Percentiles rank a stretch among this genome's conserved stretches.
These are phyloP conservation scores for Thyridium curvatum DNA, from an alignment of 2,329 filamentous ascomycete species.

Conservation along the genomic window DNA sequence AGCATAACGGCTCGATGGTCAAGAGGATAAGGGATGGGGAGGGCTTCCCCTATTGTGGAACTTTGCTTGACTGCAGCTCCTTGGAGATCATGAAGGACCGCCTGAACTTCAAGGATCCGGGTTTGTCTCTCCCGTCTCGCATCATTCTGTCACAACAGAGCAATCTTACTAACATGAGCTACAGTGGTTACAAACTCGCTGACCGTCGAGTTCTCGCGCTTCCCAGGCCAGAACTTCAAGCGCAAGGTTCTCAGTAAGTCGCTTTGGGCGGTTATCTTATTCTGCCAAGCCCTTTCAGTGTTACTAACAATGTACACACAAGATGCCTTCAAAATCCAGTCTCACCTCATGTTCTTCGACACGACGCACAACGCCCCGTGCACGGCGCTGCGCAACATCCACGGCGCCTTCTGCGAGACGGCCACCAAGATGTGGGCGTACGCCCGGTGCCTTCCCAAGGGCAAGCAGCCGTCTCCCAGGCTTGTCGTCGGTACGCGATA, in stretches of 20 bases:
- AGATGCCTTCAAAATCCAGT: slow-evolving; percentile 75
- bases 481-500: slow-evolving; percentile 57
- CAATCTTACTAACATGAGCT: slow-evolving; percentile 9
- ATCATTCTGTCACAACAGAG: slow-evolving; percentile 1
- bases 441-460: slow-evolving; percentile 47
- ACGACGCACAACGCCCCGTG: slow-evolving; percentile 65
- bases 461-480: slow-evolving; percentile 47
- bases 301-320: slow-evolving; percentile 6
- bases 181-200: slow-evolving; percentile 61
- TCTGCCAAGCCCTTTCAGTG: background rate
- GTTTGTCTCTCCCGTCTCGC: slow-evolving; percentile 35
- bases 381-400: slow-evolving; percentile 69
- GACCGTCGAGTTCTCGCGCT: slow-evolving; percentile 69
- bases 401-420: slow-evolving; percentile 68
- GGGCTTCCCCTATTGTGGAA: slow-evolving; percentile 86
- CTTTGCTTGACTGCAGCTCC: slow-evolving; percentile 65
- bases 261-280: background rate
- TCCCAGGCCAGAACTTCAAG: slow-evolving; percentile 71
- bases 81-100: slow-evolving; percentile 69
- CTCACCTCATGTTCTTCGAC: slow-evolving; percentile 79
- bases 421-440: slow-evolving; percentile 70
- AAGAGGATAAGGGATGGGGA: slow-evolving; percentile 32
- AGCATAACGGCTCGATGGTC: slow-evolving; percentile 46
- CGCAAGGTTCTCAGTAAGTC: slow-evolving; percentile 66
- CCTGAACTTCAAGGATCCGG: slow-evolving; percentile 40